phyloP scores from a whole-genome alignment of 2,329 filamentous ascomycete genomes.

The Allantophomopsis cytisporea region DNA sequence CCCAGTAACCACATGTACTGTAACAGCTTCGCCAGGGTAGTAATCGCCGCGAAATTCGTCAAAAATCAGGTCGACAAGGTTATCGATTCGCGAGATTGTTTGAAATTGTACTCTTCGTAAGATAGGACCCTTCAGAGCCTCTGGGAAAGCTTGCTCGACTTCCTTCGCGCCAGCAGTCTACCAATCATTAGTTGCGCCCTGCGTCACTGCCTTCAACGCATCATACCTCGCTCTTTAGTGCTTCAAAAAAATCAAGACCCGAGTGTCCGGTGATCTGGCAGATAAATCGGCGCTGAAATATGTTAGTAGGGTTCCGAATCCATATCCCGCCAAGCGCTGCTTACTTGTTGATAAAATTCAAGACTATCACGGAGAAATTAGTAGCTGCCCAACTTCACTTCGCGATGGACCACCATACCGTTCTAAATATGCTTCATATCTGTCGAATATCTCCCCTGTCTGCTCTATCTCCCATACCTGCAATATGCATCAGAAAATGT shows the following conservation, averaged over 20 bases:
- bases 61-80: conserved; percentile 53
- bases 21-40: conserved; percentile 77
- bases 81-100: conserved; percentile 78
- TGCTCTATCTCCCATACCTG: conserved; percentile 87
- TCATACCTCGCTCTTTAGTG: conserved; percentile 76
- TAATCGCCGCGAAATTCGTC: conserved; percentile 81
- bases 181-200: conserved; percentile 3
- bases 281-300: conserved; percentile 57
- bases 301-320: conserved; percentile 11
- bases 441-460: conserved; percentile 79
- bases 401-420: conserved; percentile 40
- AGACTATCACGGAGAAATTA: conserved; percentile 37
- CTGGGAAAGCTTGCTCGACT: conserved; percentile 84
- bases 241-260: conserved; percentile 82
- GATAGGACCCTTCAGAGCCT: conserved; percentile 80
- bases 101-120: conserved; percentile 86
- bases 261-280: conserved; percentile 94
- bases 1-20: conserved; percentile 54
- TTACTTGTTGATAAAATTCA: conserved; percentile 87
- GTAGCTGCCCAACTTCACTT: conserved; percentile 13
- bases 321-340: conserved; percentile 11
- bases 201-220: background rate
- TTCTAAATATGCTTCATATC: conserved; percentile 77
- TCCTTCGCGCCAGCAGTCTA: conserved; percentile 71
- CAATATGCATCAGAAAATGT: conserved; percentile 8